Evolutionary conservation across 2,329 filamentous ascomycete genomes (phyloP), one percentile per base, ranked within the genome.

Genomic region (Magnaporthiopsis incrustans): DNA sequence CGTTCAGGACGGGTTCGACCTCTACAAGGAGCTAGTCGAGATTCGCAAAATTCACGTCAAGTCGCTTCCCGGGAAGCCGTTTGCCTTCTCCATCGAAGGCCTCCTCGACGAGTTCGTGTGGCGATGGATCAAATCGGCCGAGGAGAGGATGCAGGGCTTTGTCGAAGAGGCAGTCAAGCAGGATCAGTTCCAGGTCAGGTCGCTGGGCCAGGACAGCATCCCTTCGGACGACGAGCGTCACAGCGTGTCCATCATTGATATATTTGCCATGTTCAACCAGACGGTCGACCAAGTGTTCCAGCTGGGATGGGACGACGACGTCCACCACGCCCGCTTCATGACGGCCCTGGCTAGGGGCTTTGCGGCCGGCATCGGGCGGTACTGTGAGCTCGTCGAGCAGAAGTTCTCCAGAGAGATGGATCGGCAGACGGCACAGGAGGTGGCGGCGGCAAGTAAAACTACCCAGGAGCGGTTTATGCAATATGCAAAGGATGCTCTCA

Each of bases 241-340:
- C 76, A 98, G 94, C 73, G 87, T 94, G 65, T 98, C 94, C 22
- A 86, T 96, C 10, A 90, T 97, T 67, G 95, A 99, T 74, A 87
- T 97, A 58, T 98, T 97, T 78, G 88, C 90, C 70, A 88, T 96
- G 1, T 97, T 98, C 81, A 96, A 93, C 70, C 91, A 97, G 76
- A 91, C 90, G 25, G 87, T 96, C 50, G 90, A 97, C 67, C 91
- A 96, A 70, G 86, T 99, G 64, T 87, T 91, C 63, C 82, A 91
- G 69, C 82, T 99, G 14, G 87, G 93, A 66, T 99, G 95, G 95
- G 89, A 92, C 68, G 92, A 98, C 73, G 91, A 97, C 71, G 82
- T 96, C 53, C 93, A 97, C 68, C 91, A 97, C 73, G 94, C 95
- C 56, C 92, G 93, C 67, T 99, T 99, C 77, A 98, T 98, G 93